phyloP scores from a whole-genome alignment of 106 monocot species.

The Triglochin maritima region DNA sequence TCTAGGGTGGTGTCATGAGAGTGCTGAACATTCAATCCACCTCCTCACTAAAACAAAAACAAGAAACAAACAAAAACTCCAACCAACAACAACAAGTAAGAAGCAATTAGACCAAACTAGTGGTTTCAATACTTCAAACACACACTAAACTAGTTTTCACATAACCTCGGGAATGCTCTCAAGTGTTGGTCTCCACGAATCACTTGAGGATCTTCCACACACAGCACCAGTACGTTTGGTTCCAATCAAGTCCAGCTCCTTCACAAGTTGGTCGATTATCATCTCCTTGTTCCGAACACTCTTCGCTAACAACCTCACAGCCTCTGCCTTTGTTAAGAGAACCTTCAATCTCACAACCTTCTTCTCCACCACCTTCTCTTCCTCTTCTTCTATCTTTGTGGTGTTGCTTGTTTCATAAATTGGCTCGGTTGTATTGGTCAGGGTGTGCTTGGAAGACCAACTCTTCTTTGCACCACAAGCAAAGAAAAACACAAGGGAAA shows the following conservation, averaged over 20 bases:
- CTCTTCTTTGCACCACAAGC: too few relatives aligned
- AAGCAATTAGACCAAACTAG: too few relatives aligned
- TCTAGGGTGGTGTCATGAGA: too few relatives aligned
- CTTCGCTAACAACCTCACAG: neutral
- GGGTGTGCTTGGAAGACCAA: too few relatives aligned
- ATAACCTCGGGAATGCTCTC: constrained; percentile 11
- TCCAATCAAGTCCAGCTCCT: neutral
- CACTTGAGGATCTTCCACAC: neutral
- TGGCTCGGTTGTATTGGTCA: too few relatives aligned
- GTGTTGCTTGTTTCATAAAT: neutral
- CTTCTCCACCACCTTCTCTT: neutral
- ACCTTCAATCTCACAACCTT: constrained; percentile 5
- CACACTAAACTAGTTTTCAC: neutral
- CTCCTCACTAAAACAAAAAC: too few relatives aligned
- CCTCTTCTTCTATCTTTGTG: neutral
- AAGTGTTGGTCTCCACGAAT: constrained; percentile 5
- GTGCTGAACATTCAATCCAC: too few relatives aligned
- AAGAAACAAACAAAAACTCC: too few relatives aligned
- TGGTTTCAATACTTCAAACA: too few relatives aligned
- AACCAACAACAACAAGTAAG: too few relatives aligned
- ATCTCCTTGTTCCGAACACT: neutral
- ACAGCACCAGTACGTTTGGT: neutral
- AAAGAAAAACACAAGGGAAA: neutral
- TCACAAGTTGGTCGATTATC: neutral
- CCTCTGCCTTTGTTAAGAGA: constrained; percentile 5